Evolutionary conservation across 1,284 basidiomycete genomes (phyloP).

Genomic region (Ustilago cynodontis): DNA sequence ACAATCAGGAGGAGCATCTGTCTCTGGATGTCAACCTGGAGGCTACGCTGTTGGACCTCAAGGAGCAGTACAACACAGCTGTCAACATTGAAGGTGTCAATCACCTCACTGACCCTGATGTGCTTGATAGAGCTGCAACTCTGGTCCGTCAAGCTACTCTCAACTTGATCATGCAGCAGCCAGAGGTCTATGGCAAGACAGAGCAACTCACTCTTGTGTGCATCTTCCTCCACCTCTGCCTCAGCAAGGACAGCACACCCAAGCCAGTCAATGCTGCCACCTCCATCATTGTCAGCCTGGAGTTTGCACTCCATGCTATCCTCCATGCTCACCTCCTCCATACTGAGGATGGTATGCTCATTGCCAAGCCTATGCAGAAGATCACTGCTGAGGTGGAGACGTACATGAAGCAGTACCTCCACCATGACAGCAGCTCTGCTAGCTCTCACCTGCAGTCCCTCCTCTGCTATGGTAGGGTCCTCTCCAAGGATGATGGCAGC

Average conservation of each 20-base stretch:
- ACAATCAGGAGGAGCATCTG: slow-evolving; percentile 1
- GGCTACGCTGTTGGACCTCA: neutral
- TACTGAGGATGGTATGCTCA: neutral
- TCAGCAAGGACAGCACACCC: neutral
- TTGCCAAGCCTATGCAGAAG: neutral
- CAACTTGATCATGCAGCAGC: neutral
- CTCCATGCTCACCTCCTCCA: neutral
- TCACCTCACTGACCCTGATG: neutral
- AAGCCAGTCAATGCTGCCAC: slow-evolving; percentile 4
- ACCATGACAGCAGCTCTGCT: neutral
- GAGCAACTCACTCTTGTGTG: neutral
- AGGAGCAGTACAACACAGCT: neutral
- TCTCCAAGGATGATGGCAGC: slow-evolving; percentile 5
- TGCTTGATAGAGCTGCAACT: too few relatives aligned
- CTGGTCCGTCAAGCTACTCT: neutral
- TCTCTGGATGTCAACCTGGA: too few relatives aligned
- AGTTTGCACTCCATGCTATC: neutral
- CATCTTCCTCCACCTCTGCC: slow-evolving; percentile 8
- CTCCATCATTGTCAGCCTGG: neutral
- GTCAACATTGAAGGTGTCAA: neutral
- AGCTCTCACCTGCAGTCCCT: slow-evolving; percentile 6
- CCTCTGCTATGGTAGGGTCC: neutral
- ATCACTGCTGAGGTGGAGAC: neutral
- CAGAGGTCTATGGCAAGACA: neutral
- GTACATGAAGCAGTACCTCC: neutral